phyloP scores from a whole-genome alignment of 208 protist genomes.

The Crithidia sp. region DNA sequence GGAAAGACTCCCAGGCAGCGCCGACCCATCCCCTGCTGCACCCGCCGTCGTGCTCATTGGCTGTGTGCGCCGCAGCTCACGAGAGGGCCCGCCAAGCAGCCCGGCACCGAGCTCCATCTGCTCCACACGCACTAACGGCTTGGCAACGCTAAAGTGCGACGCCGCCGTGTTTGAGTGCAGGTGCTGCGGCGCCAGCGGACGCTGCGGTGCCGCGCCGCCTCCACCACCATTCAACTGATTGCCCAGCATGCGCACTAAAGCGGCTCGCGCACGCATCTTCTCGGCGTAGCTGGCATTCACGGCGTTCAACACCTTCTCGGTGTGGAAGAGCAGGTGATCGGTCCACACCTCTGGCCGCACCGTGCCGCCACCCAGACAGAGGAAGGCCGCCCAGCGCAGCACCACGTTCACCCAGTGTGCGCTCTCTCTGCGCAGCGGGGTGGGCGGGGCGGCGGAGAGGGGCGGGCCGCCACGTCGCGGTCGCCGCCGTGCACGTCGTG shows the following conservation, averaged over 20 bases:
- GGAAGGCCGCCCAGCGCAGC: conserved; percentile 54
- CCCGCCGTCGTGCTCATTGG: not conserved
- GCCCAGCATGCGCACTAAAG: conserved; percentile 5
- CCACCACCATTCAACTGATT: not conserved
- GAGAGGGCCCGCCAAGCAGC: conserved; percentile 17
- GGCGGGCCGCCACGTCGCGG: conserved; percentile 21
- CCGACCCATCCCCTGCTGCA: not conserved
- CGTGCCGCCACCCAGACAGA: conserved; percentile 75
- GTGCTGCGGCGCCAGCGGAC: not conserved
- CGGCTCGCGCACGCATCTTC: conserved; percentile 24
- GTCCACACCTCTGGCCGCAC: conserved; percentile 64
- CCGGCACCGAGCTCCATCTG: conserved; percentile 30
- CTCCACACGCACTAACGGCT: conserved; percentile 27
- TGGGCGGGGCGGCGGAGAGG: conserved; percentile 12
- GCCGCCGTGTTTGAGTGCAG: conserved; percentile 10
- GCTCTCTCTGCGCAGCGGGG: conserved; percentile 39
- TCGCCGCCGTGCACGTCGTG: conserved; percentile 21
- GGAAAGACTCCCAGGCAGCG: not conserved
- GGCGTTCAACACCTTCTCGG: conserved; percentile 21
- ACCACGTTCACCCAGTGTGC: conserved; percentile 73
- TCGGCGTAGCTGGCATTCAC: conserved; percentile 23
- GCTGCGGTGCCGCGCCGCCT: not conserved
- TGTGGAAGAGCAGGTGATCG: conserved; percentile 55
- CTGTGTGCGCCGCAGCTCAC: conserved; percentile 17
- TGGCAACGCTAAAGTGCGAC: not conserved